These are phyloP conservation scores for Fusarium avenaceum DNA, from an alignment of 2,329 filamentous ascomycete genomes.

Conservation along the genomic window DNA sequence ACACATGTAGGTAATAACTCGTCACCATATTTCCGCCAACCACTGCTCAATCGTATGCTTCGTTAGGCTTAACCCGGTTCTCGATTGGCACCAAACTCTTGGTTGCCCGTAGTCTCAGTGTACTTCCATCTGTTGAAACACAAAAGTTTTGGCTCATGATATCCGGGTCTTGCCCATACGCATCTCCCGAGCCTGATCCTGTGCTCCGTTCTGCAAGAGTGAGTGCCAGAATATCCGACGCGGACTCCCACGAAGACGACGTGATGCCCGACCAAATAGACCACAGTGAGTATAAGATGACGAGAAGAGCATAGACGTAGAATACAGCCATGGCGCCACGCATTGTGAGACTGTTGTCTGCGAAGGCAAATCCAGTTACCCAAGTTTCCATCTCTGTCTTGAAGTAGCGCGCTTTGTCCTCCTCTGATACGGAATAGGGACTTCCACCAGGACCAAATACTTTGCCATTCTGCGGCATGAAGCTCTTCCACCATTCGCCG, in stretches of 20 bases:
- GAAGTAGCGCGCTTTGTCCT: slow-evolving; percentile 18
- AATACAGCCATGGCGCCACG: slow-evolving; percentile 22
- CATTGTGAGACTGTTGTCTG: slow-evolving; percentile 26
- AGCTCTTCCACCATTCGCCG: slow-evolving; percentile 41
- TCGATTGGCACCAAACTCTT: background rate
- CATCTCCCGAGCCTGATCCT: fast-evolving
- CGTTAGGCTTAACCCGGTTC: slow-evolving; percentile 12
- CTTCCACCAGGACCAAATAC: slow-evolving; percentile 37
- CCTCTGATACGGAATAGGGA: slow-evolving; percentile 27
- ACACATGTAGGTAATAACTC: background rate
- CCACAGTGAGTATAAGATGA: slow-evolving; percentile 10
- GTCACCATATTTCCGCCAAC: too few species aligned
- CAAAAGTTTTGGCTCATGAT: slow-evolving; percentile 22
- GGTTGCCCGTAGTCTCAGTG: background rate
- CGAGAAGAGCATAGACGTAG: slow-evolving; percentile 20
- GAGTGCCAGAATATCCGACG: slow-evolving; percentile 19
- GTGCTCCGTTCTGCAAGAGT: slow-evolving; percentile 2
- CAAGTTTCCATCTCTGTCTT: slow-evolving; percentile 39
- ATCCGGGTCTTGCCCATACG: background rate
- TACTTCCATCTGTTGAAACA: slow-evolving; percentile 1
- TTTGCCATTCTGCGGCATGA: slow-evolving; percentile 33
- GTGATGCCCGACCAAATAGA: slow-evolving; percentile 22
- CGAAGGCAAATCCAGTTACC: slow-evolving; percentile 40
- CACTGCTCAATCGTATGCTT: slow-evolving; percentile 6
- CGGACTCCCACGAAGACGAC: slow-evolving; percentile 25